Conservation (phyloP, 371 early-diverging fungal genomes). For the Mortierella sp. region DNA sequence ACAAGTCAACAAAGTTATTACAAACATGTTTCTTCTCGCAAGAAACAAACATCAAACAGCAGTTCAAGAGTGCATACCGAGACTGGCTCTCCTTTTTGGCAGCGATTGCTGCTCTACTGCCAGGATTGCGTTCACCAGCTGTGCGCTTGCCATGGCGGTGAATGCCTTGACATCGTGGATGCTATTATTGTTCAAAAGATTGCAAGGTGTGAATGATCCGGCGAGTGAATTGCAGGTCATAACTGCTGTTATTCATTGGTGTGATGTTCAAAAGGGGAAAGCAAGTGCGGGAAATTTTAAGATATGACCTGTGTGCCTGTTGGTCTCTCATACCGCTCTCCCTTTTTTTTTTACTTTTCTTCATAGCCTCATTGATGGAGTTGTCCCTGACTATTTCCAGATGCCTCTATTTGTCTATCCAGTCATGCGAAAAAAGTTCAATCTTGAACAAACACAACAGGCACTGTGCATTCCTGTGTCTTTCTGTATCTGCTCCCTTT, state of each 20-base stretch:
- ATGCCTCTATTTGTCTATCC: neutral
- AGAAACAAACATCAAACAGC: neutral
- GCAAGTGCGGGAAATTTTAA: neutral
- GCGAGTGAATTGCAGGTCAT: neutral
- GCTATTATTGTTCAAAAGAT: neutral
- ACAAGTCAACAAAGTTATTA: too few relatives aligned
- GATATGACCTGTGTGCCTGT: neutral
- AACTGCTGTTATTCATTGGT: neutral
- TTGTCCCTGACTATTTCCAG: constrained; percentile 3
- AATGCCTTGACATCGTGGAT: constrained; percentile 57
- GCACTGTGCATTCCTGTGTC: neutral
- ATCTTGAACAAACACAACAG: neutral
- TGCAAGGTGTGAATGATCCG: neutral
- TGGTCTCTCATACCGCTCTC: neutral
- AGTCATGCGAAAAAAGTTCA: neutral
- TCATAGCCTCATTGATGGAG: neutral
- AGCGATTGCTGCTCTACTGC: constrained; percentile 36
- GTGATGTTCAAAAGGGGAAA: neutral
- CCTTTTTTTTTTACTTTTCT: neutral
- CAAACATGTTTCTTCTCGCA: too few relatives aligned
- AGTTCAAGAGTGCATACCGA: constrained; percentile 33
- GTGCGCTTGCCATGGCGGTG: constrained; percentile 51
- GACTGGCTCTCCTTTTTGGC: constrained; percentile 36
- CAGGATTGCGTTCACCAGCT: constrained; percentile 36
- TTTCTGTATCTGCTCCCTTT: neutral